phyloP scores from a whole-genome alignment of 2,329 filamentous ascomycete species.

The Scleromitrula shiraiana region DNA sequence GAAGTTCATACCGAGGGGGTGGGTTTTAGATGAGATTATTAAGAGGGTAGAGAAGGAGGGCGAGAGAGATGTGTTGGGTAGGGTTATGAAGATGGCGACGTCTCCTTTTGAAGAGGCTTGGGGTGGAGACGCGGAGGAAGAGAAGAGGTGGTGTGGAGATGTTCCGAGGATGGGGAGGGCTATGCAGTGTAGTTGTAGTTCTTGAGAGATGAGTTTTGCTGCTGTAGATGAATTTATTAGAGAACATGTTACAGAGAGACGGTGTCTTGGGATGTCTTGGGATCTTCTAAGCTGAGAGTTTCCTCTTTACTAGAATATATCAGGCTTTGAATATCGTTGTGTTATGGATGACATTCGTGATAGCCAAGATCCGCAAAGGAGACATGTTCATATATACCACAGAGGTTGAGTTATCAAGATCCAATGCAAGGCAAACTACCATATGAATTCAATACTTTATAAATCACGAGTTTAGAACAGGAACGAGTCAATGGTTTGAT shows the following conservation, averaged over 20 bases:
- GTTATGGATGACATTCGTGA: too few species aligned
- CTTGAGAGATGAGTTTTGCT: constrained; percentile 44
- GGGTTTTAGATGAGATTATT: constrained; percentile 92
- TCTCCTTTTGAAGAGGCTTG: constrained; percentile 78
- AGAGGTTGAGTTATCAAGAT: too few species aligned
- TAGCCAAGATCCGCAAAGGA: too few species aligned
- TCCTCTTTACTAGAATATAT: too few species aligned
- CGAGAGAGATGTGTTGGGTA: constrained; percentile 69
- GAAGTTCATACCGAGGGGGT: constrained; percentile 83
- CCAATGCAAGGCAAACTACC: too few species aligned
- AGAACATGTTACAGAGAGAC: neutral
- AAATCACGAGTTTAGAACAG: too few species aligned
- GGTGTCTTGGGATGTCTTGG: neutral
- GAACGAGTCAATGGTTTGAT: too few species aligned
- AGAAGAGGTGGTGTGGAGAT: constrained; percentile 76
- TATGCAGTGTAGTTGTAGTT: constrained; percentile 94
- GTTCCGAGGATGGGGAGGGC: constrained; percentile 70
- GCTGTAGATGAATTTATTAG: neutral
- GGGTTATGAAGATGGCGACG: constrained; percentile 74
- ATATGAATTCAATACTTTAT: too few species aligned
- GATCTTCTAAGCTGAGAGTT: too few species aligned
- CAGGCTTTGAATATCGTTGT: too few species aligned
- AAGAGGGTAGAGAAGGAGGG: constrained; percentile 75
- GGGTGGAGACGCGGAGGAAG: constrained; percentile 64
- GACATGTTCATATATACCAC: too few species aligned